Base-by-base conservation (phyloP, 768 basidiomycete species). In the Ramaria sp. region DNA sequence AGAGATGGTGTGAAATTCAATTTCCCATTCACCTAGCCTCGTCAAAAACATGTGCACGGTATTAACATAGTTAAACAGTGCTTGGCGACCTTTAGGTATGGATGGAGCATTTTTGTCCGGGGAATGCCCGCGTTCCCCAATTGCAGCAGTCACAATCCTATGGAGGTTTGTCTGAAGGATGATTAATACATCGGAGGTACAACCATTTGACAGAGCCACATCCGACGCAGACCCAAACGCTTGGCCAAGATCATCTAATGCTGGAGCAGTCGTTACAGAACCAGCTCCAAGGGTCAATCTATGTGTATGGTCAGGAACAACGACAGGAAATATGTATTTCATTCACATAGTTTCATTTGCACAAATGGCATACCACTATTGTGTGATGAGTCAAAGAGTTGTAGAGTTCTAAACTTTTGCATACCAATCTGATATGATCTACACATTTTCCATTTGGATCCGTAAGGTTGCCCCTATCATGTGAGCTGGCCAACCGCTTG, bases 331-430 rank as follows among this genome's bases (percentile, higher is more conserved):
- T 1, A 10, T 13, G 34, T 13, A 10, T 4, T 37, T 37, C 9
- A 55, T 45, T 31, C 12, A 50, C 55, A 57, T 50, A 9, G 55
- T 57, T 38, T 57, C 55, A 20, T 50, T 57, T 11, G 55, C 55
- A 37, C 55, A 47, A 10, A 57, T 57, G n/a, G 46, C 38, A 20
- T 57, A 57, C 55, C 55, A 57, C 55, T 57, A 37, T n/a, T n/a
- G n/a, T n/a, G n/a, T n/a, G n/a, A n/a, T n/a, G n/a, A n/a, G n/a
- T n/a, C n/a, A n/a, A n/a, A n/a, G n/a, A n/a, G n/a, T n/a, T n/a
- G n/a, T n/a, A n/a, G n/a, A n/a, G n/a, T n/a, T n/a, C n/a, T n/a
- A n/a, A n/a, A n/a, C n/a, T n/a, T n/a, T n/a, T 11, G 30, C 54
- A 24, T 24, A 56, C 55, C 46, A 57, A 31, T 42, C 55, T 13